Evolutionary conservation across 2,329 filamentous ascomycete species (phyloP).

Genomic region (Pseudophaeomoniella oleicola): DNA sequence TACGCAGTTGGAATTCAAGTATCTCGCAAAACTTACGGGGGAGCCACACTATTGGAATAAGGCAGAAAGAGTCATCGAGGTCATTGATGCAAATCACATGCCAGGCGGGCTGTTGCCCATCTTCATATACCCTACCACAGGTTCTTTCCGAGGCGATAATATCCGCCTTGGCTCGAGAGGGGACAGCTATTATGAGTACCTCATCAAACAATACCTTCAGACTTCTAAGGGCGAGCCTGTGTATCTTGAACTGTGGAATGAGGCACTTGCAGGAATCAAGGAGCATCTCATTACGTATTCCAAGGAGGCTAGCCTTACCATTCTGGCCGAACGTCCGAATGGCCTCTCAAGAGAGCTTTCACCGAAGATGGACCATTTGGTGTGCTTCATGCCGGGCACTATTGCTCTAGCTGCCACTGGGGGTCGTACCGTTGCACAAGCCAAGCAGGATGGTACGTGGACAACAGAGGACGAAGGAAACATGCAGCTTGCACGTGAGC

Average conservation of each 20-base stretch:
- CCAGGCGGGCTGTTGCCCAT: constrained; percentile 82
- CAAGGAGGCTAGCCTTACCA: constrained; percentile 63
- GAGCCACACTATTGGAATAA: constrained; percentile 87
- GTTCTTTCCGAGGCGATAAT: constrained; percentile 67
- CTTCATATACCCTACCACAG: constrained; percentile 67
- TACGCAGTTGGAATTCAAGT: constrained; percentile 92
- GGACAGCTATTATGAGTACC: constrained; percentile 97
- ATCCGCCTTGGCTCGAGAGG: constrained; percentile 87
- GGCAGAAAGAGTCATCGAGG: constrained; percentile 80
- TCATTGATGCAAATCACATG: constrained; percentile 68
- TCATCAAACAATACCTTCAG: constrained; percentile 96
- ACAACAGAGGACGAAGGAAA: constrained; percentile 67
- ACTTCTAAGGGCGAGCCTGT: constrained; percentile 73
- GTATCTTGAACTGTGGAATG: constrained; percentile 87
- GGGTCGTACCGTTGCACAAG: constrained; percentile 60
- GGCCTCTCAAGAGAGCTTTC: constrained; percentile 53
- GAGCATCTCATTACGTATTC: constrained; percentile 90
- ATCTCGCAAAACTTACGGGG: constrained; percentile 84
- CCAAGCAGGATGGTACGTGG: constrained; percentile 60
- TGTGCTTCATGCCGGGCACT: constrained; percentile 94
- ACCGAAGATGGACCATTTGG: constrained; percentile 95
- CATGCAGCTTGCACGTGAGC: constrained; percentile 71
- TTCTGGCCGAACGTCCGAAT: constrained; percentile 70
- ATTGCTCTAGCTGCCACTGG: constrained; percentile 80
- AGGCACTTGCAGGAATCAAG: constrained; percentile 69